These are phyloP conservation scores for Friedmanniomyces simplex DNA, from an alignment of 495 filamentous ascomycete genomes.

Conservation along the genomic window DNA sequence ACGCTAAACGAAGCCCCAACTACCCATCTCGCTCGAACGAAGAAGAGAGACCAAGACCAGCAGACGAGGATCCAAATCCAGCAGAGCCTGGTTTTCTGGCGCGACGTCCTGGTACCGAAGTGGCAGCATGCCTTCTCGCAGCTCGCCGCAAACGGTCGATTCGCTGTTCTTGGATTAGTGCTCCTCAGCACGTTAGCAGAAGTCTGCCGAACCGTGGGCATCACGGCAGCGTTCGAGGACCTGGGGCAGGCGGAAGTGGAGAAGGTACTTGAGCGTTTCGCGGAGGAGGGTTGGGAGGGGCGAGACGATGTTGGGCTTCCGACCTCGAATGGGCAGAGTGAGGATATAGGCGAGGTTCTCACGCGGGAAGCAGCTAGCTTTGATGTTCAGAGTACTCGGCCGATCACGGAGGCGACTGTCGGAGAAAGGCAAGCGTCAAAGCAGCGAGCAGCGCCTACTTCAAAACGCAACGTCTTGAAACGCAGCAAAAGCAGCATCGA, in stretches of 20 bases:
- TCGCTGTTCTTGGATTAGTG: slow-evolving; percentile 20
- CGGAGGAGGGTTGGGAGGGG: slow-evolving; percentile 20
- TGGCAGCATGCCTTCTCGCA: slow-evolving; percentile 22
- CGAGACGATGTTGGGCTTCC: slow-evolving; percentile 4
- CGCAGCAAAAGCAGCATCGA: not conserved
- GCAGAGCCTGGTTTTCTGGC: slow-evolving; percentile 10
- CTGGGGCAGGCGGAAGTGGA: slow-evolving; percentile 17
- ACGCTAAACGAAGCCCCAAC: not conserved
- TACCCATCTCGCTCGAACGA: slow-evolving; percentile 8
- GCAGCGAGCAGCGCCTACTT: not conserved
- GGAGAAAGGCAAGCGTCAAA: not conserved
- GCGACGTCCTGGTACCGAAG: slow-evolving; percentile 15
- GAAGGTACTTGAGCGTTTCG: slow-evolving; percentile 25
- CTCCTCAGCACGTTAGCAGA: slow-evolving; percentile 14
- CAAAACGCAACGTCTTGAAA: not conserved
- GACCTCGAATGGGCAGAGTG: not conserved
- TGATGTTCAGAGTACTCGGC: not conserved
- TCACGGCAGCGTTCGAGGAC: slow-evolving; percentile 15
- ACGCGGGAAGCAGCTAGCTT: not conserved
- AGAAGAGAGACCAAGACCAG: slow-evolving; percentile 9
- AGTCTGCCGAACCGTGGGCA: slow-evolving; percentile 6
- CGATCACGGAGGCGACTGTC: too few species aligned
- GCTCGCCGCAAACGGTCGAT: slow-evolving; percentile 17
- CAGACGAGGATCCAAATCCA: not conserved
- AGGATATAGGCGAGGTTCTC: slow-evolving; percentile 27